phyloP scores from a whole-genome alignment of 257 asterid species.

The Eucommia ulmoides region DNA sequence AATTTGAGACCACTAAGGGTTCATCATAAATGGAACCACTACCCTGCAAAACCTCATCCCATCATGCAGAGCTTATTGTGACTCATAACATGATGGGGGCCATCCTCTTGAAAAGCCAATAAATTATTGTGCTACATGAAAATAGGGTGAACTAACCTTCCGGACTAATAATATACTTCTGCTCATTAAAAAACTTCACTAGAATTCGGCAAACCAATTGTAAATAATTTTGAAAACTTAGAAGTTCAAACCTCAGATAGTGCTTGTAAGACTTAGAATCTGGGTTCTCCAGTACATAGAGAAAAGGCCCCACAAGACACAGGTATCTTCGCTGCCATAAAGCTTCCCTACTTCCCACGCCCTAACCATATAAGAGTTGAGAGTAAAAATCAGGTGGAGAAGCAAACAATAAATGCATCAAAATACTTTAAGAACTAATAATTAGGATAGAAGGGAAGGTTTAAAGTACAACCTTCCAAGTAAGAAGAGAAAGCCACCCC shows the following conservation, averaged over 20 bases:
- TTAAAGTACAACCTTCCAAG: conserved; percentile 50
- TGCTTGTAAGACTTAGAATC: conserved; percentile 74
- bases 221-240: conserved; percentile 1
- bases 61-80: no score
- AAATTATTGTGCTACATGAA: no score
- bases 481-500: conserved; percentile 74
- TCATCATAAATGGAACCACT: no score
- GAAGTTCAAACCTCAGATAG: conserved; percentile 49
- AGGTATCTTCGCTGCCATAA: conserved; percentile 91
- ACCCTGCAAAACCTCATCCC: no score
- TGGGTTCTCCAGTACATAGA: conserved; percentile 68
- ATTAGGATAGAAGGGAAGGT: conserved; percentile 8
- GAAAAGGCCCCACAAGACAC: conserved; percentile 78
- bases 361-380: conserved; percentile 30
- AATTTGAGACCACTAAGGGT: no score
- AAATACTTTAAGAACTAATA: no score
- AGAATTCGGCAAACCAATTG: no score
- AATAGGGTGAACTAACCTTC: no score
- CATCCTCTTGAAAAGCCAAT: no score
- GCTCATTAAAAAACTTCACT: no score
- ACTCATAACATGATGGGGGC: no score
- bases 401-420: not conserved
- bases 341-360: conserved; percentile 98
- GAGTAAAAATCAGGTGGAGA: conserved; percentile 8
- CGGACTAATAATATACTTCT: no score